Conservation (phyloP, 2,329 filamentous ascomycete genomes). For the Aspergillus pseudoglaucus region DNA sequence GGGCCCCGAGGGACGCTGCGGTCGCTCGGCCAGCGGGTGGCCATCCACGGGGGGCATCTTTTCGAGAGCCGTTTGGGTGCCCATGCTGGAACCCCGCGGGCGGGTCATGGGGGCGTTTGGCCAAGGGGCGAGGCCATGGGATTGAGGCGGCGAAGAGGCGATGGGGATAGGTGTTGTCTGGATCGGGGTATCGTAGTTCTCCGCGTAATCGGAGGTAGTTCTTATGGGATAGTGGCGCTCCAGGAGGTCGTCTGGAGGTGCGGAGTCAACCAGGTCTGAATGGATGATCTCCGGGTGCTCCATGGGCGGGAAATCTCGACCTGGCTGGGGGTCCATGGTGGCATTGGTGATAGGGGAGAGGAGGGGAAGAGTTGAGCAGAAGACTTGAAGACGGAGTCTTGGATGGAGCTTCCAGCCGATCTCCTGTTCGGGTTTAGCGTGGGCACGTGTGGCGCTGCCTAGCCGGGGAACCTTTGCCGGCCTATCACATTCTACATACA, state of each 20-base stretch:
- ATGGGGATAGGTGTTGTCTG: conserved; percentile 26
- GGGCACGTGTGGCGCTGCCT: background rate
- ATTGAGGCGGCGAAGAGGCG: conserved; percentile 27
- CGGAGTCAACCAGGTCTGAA: conserved; percentile 36
- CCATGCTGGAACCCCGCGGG: conserved; percentile 38
- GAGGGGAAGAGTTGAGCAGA: background rate
- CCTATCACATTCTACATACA: too few relatives aligned
- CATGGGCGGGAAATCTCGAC: conserved; percentile 28
- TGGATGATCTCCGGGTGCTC: conserved; percentile 37
- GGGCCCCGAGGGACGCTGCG: conserved; percentile 62
- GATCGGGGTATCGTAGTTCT: conserved; percentile 24
- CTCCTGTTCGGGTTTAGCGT: background rate
- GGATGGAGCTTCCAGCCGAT: background rate
- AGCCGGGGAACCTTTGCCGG: background rate
- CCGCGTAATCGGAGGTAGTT: conserved; percentile 24
- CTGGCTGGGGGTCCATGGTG: conserved; percentile 14
- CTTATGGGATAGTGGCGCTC: conserved; percentile 28
- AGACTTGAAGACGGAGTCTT: background rate
- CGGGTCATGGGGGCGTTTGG: conserved; percentile 29
- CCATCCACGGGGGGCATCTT: conserved; percentile 23
- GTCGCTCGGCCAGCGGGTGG: conserved; percentile 25
- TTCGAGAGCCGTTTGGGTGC: conserved; percentile 38
- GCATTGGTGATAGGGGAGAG: background rate
- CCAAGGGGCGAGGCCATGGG: conserved; percentile 30
- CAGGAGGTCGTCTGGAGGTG: conserved; percentile 37